Base-by-base conservation (phyloP, 169 alveolate species). In the Cryptosporidium felis region DNA sequence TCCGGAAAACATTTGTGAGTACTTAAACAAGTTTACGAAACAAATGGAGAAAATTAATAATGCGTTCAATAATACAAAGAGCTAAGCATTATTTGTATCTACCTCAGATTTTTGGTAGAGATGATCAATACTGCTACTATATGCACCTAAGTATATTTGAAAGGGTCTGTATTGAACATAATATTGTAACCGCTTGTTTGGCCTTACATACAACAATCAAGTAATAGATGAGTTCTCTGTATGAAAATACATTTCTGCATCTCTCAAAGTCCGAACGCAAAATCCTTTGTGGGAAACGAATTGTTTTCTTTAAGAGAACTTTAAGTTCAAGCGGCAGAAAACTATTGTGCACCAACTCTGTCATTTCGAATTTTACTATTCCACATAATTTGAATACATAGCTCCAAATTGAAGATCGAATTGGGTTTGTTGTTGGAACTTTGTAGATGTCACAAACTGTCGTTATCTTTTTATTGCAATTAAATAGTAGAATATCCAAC, bases 401-500 rank as follows among this genome's bases (percentile, higher is more conserved):
- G 2, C 62, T 66, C 65, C 82, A 66, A 3, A 66, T 46, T 12
- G 82, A 28, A 9, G 82, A 66, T 36, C 82, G 45, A 12, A 66
- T 66, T 1, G 82, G 82, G 14, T 66, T 66, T 47, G 82, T 66
- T 14, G 82, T 66, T 3, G 65, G 82, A 44, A 66, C 65, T 28
- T 47, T 49, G 23, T 26, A 66, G 9, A 46, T 66, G 41, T 30
- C 65, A 4, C 62, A 49, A 10, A 66, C 30, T 5, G 82, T 66
- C 16, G 53, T 66, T 1, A 66, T 66, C 3, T 26, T 47, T 10
- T 66, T 66, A 23, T 53, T 49, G 18, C 82, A 66, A 12, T 16
- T 49, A 47, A 42, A 66, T 47, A 66, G 36, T 18, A 66, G 51
- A 23, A 32, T 66, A 26, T 66, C 82, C 14, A 66, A 66, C 49